phyloP scores from a whole-genome alignment of 1,284 basidiomycete species.

The Termitomyces sp. region DNA sequence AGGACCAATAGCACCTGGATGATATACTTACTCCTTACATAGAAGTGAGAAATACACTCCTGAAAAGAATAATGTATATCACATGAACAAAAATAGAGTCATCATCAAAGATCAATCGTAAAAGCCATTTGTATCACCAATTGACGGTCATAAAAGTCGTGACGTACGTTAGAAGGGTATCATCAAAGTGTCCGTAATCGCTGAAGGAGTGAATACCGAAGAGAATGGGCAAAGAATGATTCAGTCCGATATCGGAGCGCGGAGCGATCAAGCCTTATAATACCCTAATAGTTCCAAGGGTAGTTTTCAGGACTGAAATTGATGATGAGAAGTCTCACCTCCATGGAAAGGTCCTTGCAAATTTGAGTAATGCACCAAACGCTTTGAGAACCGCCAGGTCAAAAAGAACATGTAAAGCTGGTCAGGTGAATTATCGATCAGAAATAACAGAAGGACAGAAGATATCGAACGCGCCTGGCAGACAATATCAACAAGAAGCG shows the following conservation, averaged over 20 bases:
- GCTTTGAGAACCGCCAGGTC: conserved; percentile 66
- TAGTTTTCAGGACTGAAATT: conserved; percentile 13
- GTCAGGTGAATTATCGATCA: conserved; percentile 17
- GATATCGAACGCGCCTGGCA: conserved; percentile 52
- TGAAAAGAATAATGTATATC: conserved; percentile 8
- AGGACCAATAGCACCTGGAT: conserved; percentile 2
- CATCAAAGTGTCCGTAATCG: conserved; percentile 22
- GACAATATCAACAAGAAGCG: conserved; percentile 59
- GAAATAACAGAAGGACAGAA: conserved; percentile 13
- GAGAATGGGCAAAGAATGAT: conserved; percentile 21
- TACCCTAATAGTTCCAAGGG: conserved; percentile 31
- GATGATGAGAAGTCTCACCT: conserved; percentile 37
- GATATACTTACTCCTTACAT: conserved; percentile 8
- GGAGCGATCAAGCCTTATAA: conserved; percentile 32
- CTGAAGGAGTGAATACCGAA: conserved; percentile 24
- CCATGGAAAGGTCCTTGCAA: conserved; percentile 62
- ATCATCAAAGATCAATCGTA: conserved; percentile 26
- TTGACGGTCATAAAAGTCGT: conserved; percentile 20
- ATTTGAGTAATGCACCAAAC: conserved; percentile 58
- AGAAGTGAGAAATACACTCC: conserved; percentile 5
- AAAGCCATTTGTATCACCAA: conserved; percentile 17
- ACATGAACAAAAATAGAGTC: conserved; percentile 12
- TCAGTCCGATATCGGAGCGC: conserved; percentile 23
- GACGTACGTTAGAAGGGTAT: conserved; percentile 26
- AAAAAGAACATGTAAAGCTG: conserved; percentile 72